Base-by-base conservation (phyloP, 2,329 filamentous ascomycete genomes). In the Ophiosphaerella korrae region DNA sequence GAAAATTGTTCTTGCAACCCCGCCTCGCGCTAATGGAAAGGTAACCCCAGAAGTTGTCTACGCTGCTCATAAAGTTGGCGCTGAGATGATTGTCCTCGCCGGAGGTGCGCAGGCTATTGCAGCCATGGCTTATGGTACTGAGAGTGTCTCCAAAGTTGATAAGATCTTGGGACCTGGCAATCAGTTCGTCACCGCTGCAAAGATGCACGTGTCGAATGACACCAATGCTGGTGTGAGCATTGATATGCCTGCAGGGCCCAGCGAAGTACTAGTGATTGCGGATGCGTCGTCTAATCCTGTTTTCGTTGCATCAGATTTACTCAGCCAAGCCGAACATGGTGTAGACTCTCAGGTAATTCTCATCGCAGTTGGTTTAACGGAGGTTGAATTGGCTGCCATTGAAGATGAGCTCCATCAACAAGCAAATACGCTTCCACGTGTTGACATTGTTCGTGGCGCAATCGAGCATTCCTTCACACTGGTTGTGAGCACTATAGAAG, bases 131-230 rank as follows among this genome's bases (percentile, higher is more conserved):
- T 99, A 99, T 76, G 94, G 94, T 41, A 99, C 94, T 0, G 89
- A 97, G 75, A 93, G 87, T 63, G 86, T 99, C 43, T 90, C 82
- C 74, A 99, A 99, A 79, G 94, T 99, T 7, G 94, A 99, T 81
- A 99, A 99, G 84, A 97, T 99, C 63, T 85, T 97, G 11, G 94
- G 94, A 0, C 94, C 94, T 2, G 94, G 94, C 32, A 99, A 99
- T 77, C 94, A 97, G 75, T 99, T 97, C 70, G 94, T 99, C 35
- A 99, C 94, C 0, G 94, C 94, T 0, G 94, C 90, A 45, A 99
- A 99, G 84, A 99, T 99, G 94, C 83, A 92, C 64, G 94, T 99
- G 37, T 90, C 88, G 75, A 99, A 99, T 74, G 94, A 99, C 72
- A 97, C 94, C 38, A 95, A 92, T 53, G 94, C 94, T 11, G 89